Conservation (phyloP, 2,329 filamentous ascomycete species). For the Ustilaginoidea virens region DNA sequence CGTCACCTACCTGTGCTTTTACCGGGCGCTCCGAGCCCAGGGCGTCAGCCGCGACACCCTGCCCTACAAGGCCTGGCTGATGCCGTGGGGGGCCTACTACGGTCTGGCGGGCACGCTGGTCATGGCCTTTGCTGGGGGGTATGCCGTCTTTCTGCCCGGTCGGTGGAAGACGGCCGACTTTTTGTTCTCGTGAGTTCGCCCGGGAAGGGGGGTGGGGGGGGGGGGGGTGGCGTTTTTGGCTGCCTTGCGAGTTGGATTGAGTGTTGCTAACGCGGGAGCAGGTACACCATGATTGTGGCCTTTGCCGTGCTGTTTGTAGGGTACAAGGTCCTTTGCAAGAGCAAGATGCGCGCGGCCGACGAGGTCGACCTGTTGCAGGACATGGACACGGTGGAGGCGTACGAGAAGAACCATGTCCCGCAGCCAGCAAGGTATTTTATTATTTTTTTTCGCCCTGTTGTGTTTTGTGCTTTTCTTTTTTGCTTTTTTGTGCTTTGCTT, state of each 20-base stretch:
- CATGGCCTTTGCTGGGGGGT: conserved; percentile 64
- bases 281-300: conserved; percentile 57
- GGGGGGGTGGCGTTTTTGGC: too few relatives aligned
- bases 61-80: conserved; percentile 53
- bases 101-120: conserved; percentile 46
- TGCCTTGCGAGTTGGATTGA: too few relatives aligned
- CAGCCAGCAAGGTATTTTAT: conserved; percentile 37
- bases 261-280: too few relatives aligned
- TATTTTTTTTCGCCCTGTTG: too few relatives aligned
- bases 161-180: conserved; percentile 57
- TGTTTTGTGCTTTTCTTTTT: too few relatives aligned
- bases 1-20: conserved; percentile 56
- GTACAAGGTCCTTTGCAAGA: conserved; percentile 58
- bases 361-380: conserved; percentile 50
- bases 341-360: conserved; percentile 36
- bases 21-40: conserved; percentile 53
- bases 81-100: conserved; percentile 59
- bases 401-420: conserved; percentile 44
- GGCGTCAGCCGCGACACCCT: conserved; percentile 50
- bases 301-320: conserved; percentile 54
- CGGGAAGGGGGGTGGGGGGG: too few relatives aligned
- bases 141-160: conserved; percentile 52
- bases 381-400: conserved; percentile 51
- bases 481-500: too few relatives aligned
- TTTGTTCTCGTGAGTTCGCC: conserved; percentile 51